Evolutionary conservation across 768 basidiomycete genomes (phyloP).

Genomic region (Russula foetens): DNA sequence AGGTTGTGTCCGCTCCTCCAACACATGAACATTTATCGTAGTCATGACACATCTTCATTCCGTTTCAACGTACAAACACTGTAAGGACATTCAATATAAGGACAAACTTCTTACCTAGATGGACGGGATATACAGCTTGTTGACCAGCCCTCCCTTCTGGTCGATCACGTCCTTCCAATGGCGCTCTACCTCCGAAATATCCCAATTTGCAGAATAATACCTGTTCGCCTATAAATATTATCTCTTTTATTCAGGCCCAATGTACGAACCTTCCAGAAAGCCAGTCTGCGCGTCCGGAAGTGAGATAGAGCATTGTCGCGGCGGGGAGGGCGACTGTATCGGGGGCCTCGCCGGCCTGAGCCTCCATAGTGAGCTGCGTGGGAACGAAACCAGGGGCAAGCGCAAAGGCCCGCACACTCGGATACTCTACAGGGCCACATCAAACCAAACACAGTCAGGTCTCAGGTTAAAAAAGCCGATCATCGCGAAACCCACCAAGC

Average conservation of each 20-base stretch:
- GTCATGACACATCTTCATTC: not conserved
- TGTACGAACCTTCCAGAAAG: slow-evolving; percentile 3
- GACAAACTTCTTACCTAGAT: not conserved
- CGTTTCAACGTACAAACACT: not conserved
- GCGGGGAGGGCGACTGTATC: not conserved
- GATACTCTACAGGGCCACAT: not conserved
- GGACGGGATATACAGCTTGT: not conserved
- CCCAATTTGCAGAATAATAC: slow-evolving; percentile 1
- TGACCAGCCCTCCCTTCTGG: not conserved
- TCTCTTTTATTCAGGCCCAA: not conserved
- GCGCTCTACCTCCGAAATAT: slow-evolving; percentile 6
- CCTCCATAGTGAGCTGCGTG: not conserved
- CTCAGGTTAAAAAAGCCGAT: too few relatives aligned
- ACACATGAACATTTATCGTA: not conserved
- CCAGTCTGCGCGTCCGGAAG: not conserved
- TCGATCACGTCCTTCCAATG: slow-evolving; percentile 4
- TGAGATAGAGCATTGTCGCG: not conserved
- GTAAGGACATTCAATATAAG: not conserved
- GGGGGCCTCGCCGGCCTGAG: not conserved
- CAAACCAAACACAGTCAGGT: not conserved
- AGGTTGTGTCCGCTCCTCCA: not conserved
- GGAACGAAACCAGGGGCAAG: not conserved
- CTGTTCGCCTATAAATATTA: not conserved
- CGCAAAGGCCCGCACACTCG: not conserved
- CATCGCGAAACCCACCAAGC: not conserved